These are phyloP conservation scores for Trametes pubescens DNA, from an alignment of 1,284 basidiomycete species.

Conservation along the genomic window DNA sequence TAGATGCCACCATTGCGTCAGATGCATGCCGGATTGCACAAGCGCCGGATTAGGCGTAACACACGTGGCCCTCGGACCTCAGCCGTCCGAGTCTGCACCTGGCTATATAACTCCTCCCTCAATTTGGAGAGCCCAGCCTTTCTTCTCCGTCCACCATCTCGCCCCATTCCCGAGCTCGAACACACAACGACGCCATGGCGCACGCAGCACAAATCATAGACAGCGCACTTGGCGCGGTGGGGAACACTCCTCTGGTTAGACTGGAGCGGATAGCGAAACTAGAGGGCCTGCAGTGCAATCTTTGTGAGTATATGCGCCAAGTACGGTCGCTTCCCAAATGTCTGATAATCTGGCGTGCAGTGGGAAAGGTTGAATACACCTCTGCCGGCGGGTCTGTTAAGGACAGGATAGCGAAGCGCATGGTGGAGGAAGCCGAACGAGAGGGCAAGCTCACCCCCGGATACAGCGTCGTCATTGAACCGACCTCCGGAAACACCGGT, in stretches of 20 bases:
- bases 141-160: slow-evolving; percentile 12
- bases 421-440: slow-evolving; percentile 92
- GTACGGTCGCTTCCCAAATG: background rate
- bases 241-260: slow-evolving; percentile 90
- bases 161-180: background rate
- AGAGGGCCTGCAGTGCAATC: slow-evolving; percentile 88
- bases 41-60: background rate
- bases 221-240: slow-evolving; percentile 85
- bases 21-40: background rate
- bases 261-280: slow-evolving; percentile 82
- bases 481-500: slow-evolving; percentile 96
- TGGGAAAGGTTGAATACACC: slow-evolving; percentile 92
- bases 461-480: slow-evolving; percentile 93
- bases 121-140: slow-evolving; percentile 6
- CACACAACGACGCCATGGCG: slow-evolving; percentile 34
- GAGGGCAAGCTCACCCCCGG: slow-evolving; percentile 89
- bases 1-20: slow-evolving; percentile 1
- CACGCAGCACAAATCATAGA: slow-evolving; percentile 62
- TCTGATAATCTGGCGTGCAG: slow-evolving; percentile 47
- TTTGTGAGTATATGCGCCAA: slow-evolving; percentile 64
- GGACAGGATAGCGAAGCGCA: slow-evolving; percentile 96
- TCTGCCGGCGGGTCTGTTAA: slow-evolving; percentile 96
- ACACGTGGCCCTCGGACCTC: slow-evolving; percentile 26
- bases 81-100: slow-evolving; percentile 5
- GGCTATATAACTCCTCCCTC: slow-evolving; percentile 7